These are phyloP conservation scores for Acacia crassicarpa DNA, from an alignment of 306 rosid species.

Conservation along the genomic window DNA sequence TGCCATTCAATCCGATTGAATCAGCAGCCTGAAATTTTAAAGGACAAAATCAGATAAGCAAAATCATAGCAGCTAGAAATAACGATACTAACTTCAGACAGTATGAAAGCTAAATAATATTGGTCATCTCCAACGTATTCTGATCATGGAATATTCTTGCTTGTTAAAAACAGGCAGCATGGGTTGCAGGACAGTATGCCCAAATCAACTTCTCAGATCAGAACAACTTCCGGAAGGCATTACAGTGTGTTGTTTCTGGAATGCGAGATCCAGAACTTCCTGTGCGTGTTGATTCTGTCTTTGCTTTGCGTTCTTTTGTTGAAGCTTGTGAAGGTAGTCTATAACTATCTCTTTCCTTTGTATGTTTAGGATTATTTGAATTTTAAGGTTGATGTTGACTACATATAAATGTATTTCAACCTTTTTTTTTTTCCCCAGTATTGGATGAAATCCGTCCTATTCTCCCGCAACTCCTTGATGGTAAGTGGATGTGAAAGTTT, in stretches of 20 bases:
- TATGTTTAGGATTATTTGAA: conserved; percentile 8
- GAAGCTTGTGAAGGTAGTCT: conserved; percentile 86
- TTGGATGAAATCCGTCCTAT: conserved; percentile 89
- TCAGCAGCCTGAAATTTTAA: neutral
- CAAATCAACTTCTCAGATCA: conserved; percentile 78
- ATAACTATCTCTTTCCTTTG: neutral
- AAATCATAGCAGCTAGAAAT: neutral
- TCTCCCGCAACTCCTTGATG: conserved; percentile 93
- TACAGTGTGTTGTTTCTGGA: conserved; percentile 88
- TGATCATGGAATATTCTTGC: conserved; percentile 1
- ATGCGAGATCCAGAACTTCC: conserved; percentile 94
- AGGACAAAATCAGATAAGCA: neutral
- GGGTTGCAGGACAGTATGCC: conserved; percentile 99
- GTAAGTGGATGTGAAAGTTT: conserved; percentile 47
- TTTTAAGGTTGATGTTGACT: neutral
- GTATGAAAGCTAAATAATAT: neutral
- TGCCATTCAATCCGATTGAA: neutral
- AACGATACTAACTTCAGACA: neutral
- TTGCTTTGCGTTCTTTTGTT: conserved; percentile 88
- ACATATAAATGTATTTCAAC: neutral
- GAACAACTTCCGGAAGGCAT: conserved; percentile 82
- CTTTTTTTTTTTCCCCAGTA: conserved; percentile 48
- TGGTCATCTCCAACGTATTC: neutral
- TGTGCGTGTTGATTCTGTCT: conserved; percentile 96
- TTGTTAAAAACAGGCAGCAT: conserved; percentile 72